These are phyloP conservation scores for Coemansia sp. DNA, from an alignment of 192 early-diverging fungal species.

Conservation along the genomic window DNA sequence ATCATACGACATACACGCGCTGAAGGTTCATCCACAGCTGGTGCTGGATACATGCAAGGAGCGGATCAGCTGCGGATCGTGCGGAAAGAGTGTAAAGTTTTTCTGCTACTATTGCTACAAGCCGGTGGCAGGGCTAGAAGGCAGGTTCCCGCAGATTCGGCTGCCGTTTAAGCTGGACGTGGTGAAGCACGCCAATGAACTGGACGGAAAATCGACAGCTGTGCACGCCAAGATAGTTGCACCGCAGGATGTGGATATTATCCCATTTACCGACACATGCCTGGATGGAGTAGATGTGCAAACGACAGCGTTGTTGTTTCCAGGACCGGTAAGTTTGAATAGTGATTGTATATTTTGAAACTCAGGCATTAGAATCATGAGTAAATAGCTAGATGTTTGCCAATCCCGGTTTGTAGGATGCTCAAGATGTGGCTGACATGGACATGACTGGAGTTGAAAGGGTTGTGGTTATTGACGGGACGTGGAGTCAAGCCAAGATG, in stretches of 20 bases:
- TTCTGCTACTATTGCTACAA: conserved; percentile 73
- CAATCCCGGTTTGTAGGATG: conserved; percentile 36
- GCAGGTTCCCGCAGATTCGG: conserved; percentile 60
- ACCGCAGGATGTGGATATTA: conserved; percentile 65
- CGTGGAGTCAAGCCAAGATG: conserved; percentile 81
- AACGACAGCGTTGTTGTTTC: conserved; percentile 76
- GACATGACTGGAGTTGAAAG: conserved; percentile 66
- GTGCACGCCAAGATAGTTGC: conserved; percentile 82
- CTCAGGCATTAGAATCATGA: too few species aligned
- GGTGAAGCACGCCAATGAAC: conserved; percentile 78
- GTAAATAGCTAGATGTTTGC: too few species aligned
- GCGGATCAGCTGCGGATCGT: conserved; percentile 58
- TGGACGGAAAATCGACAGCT: conserved; percentile 84
- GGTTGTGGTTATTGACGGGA: conserved; percentile 92
- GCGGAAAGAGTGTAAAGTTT: conserved; percentile 65
- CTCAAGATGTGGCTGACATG: conserved; percentile 68
- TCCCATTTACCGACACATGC: conserved; percentile 52
- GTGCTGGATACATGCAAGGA: conserved; percentile 45
- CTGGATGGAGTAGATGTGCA: conserved; percentile 64
- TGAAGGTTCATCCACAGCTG: conserved; percentile 22
- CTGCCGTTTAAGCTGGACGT: conserved; percentile 75
- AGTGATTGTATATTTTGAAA: too few species aligned
- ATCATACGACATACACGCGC: conserved; percentile 39
- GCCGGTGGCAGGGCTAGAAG: conserved; percentile 53
- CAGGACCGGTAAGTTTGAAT: conserved; percentile 58